Base-by-base conservation (phyloP, 257 asterid species). In the Datura wrightii region DNA sequence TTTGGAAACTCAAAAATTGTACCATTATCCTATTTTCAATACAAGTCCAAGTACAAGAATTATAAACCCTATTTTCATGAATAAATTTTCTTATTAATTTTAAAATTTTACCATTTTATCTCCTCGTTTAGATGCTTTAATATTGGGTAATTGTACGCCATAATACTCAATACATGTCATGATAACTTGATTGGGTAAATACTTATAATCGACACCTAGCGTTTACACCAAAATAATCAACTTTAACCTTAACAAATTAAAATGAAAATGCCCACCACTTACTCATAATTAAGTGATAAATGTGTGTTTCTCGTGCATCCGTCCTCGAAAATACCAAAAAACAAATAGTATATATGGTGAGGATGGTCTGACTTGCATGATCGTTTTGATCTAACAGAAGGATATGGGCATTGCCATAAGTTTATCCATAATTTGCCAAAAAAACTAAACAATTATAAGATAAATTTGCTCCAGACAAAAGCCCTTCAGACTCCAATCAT, bases 41-140 rank as follows among this genome's bases (percentile, higher is more conserved):
- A 46, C 46, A 31, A 50, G 15, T 76, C 19, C 60, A 24, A 50
- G 46, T 6, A 76, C 14, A 76, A 76, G 62, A 76, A 50, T 31
- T 31, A 76, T 76, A 48, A 48, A 11, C 59, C 59, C 80, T 74
- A 74, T 74, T 42, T 42, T 74, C 58, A 19, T 10, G 80, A 72
- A 60, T 34, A n/a, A 42, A 39, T 44, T 71, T 42, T 10, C 79
- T 44, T 14, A 18, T 70, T 44, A 4, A 72, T 72, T 19, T 24
- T 24, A 24, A 72, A 10, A 5, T 72, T 16, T n/a, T 10, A 3
- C 31, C 31, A 24, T 24, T 24, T 24, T 36, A 72, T 44, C 44
- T 10, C 36, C n/a, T 31, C 8, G 9, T 60, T 10, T 24, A 6
- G 16, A 62, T 13, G 0, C 16, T 39, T 3, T 15, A 69, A 3